Conservation (phyloP, 495 filamentous ascomycete species). For the Talaromyces ruber region DNA sequence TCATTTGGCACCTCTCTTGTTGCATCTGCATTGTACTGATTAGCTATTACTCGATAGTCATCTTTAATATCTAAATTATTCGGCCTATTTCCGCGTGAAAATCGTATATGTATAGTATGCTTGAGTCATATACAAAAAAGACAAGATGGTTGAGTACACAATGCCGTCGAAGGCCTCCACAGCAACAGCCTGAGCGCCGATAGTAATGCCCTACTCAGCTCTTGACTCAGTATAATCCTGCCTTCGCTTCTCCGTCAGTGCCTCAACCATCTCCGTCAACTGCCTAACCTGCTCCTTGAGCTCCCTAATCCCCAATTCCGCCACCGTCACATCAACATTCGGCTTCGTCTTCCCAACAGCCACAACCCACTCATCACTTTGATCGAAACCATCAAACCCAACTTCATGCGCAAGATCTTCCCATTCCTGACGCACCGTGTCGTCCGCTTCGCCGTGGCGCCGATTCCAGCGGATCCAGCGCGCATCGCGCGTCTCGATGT, state of each 20-base stretch:
- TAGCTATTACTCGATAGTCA: not conserved
- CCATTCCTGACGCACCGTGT: constrained; percentile 86
- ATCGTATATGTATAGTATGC: not conserved
- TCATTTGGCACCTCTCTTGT: too few relatives aligned
- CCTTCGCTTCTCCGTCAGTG: constrained; percentile 19
- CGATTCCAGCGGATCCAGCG: constrained; percentile 61
- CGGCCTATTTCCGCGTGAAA: not conserved
- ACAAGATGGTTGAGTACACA: not conserved
- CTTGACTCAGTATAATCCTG: not conserved
- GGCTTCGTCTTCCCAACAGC: constrained; percentile 63
- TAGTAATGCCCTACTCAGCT: not conserved
- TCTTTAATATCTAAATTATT: not conserved
- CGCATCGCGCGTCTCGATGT: constrained; percentile 64
- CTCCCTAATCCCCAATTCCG: constrained; percentile 58
- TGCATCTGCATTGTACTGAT: not conserved
- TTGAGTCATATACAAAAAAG: not conserved
- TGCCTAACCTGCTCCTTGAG: constrained; percentile 60
- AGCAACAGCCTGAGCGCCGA: not conserved
- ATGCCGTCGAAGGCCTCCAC: too few relatives aligned
- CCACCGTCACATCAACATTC: constrained; percentile 64
- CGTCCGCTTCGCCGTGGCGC: constrained; percentile 75
- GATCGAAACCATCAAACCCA: constrained; percentile 61
- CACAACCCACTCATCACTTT: constrained; percentile 64
- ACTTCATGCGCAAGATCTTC: constrained; percentile 66
- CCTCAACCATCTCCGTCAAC: constrained; percentile 53